Evolutionary conservation across 441 rosid species (phyloP), one percentile per base, ranked within the genome.

Genomic region (Dalechampia spathulata): DNA sequence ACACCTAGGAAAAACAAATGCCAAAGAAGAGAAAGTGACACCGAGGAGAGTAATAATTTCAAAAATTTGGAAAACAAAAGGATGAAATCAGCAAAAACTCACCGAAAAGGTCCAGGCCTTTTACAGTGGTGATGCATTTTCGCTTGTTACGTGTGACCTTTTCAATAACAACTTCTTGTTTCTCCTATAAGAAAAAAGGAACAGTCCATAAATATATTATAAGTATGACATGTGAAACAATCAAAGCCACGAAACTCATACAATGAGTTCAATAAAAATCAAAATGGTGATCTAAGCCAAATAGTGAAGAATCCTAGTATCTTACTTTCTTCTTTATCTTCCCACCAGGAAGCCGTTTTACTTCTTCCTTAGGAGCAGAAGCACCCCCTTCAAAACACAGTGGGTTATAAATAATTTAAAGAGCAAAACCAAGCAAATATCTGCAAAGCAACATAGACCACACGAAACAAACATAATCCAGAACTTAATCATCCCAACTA

Each of bases 101-200:
- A 91, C 98, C 98, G 73, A 91, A 91, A 37, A 84, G 81, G 10
- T 91, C 98, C 63, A 91, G 73, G 57, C 98, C 98, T 76, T 91
- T 88, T 26, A 91, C 86, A 28, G 83, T 78, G 61, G 96, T 86
- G 73, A 91, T 91, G 68, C 91, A 76, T 66, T 91, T 91, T 58
- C 96, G 87, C 83, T 85, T 88, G 77, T 86, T 88, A 52, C 98
- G 90, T 28, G 82, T 80, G 44, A 91, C 83, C 77, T 88, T 88
- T 54, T 92, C 98, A 7, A 92, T 84, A 16, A 92, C 66, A 65
- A 92, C 94, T 80, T 88, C 98, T 74, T 72, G 96, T 61, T 78
- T 84, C 7, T 86, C 98, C 98, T 91, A 60, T 46, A 5, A 52
- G 10, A 60, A 41, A 37, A 56, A 22, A 16, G 4, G 8, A 30